Evolutionary conservation across 2,329 filamentous ascomycete species (phyloP).

Genomic region (Zymoseptoria crescenta): DNA sequence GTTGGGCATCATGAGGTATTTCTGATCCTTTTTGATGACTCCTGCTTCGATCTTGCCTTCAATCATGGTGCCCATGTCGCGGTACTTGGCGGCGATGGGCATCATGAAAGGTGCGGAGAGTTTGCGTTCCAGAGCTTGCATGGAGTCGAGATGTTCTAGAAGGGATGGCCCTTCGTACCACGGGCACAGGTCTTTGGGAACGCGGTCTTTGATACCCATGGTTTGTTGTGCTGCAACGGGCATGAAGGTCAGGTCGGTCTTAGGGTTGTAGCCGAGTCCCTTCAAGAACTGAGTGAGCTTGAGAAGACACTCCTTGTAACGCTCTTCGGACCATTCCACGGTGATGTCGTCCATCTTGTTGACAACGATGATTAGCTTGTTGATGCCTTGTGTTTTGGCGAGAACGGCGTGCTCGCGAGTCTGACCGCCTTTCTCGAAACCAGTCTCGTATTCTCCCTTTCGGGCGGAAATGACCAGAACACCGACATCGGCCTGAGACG

Average conservation of each 20-base stretch:
- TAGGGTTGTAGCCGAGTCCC: slow-evolving; percentile 86
- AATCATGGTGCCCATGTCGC: slow-evolving; percentile 93
- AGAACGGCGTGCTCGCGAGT: slow-evolving; percentile 96
- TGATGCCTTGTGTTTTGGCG: slow-evolving; percentile 96
- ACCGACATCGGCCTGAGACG: slow-evolving; percentile 79
- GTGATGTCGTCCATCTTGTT: slow-evolving; percentile 99
- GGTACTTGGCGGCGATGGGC: slow-evolving; percentile 92
- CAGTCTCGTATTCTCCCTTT: slow-evolving; percentile 98
- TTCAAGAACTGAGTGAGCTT: slow-evolving; percentile 87
- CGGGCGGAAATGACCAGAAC: slow-evolving; percentile 92
- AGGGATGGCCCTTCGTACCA: slow-evolving; percentile 89
- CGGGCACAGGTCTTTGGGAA: slow-evolving; percentile 65
- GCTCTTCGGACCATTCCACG: slow-evolving; percentile 88
- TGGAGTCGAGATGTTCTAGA: slow-evolving; percentile 89
- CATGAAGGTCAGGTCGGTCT: slow-evolving; percentile 91
- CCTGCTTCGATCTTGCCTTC: slow-evolving; percentile 97
- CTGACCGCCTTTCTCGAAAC: slow-evolving; percentile 93
- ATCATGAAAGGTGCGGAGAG: slow-evolving; percentile 99
- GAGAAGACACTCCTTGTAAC: slow-evolving; percentile 85
- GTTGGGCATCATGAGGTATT: slow-evolving; percentile 92
- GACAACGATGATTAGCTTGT: slow-evolving; percentile 87
- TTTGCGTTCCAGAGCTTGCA: slow-evolving; percentile 90
- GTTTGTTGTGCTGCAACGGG: slow-evolving; percentile 86
- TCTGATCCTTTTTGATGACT: slow-evolving; percentile 82
- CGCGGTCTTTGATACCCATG: slow-evolving; percentile 78